Conservation (phyloP, 805 yeast genomes). For the Spathaspora sp. region DNA sequence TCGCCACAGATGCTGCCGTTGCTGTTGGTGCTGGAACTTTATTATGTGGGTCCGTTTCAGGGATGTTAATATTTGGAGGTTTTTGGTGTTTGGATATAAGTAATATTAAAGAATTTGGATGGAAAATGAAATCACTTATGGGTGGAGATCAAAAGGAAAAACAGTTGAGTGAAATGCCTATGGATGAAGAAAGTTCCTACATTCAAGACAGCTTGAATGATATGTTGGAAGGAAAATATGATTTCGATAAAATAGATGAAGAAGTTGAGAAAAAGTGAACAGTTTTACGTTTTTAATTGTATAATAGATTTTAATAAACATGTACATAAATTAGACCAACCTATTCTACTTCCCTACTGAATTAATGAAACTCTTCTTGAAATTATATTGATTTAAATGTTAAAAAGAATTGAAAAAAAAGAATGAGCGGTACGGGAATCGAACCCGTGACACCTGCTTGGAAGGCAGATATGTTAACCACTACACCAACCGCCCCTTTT, state of each 20-base stretch:
- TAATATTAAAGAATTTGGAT: constrained; percentile 64
- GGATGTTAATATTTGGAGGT: constrained; percentile 69
- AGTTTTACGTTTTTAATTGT: neutral
- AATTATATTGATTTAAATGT: neutral
- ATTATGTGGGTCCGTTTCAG: constrained; percentile 65
- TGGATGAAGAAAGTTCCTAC: constrained; percentile 57
- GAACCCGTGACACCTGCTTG: constrained; percentile 94
- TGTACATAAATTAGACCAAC: neutral
- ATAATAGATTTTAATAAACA: neutral
- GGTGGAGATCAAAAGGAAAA: constrained; percentile 67
- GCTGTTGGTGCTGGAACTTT: constrained; percentile 82
- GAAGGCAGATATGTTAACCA: constrained; percentile 91
- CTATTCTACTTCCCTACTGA: neutral
- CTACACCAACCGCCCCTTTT: constrained; percentile 81
- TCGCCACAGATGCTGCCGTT: constrained; percentile 77
- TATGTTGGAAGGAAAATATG: constrained; percentile 45
- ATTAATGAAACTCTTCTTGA: neutral
- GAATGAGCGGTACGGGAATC: constrained; percentile 83
- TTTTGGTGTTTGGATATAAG: constrained; percentile 81
- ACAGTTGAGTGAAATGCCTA: constrained; percentile 34
- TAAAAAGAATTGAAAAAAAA: constrained; percentile 20
- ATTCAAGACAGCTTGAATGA: constrained; percentile 55
- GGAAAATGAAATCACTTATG: constrained; percentile 55
- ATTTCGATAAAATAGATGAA: constrained; percentile 16
- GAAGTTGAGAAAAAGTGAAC: neutral